These are phyloP conservation scores for Grosmannia huntii DNA, from an alignment of 2,329 filamentous ascomycete genomes.

Conservation along the genomic window DNA sequence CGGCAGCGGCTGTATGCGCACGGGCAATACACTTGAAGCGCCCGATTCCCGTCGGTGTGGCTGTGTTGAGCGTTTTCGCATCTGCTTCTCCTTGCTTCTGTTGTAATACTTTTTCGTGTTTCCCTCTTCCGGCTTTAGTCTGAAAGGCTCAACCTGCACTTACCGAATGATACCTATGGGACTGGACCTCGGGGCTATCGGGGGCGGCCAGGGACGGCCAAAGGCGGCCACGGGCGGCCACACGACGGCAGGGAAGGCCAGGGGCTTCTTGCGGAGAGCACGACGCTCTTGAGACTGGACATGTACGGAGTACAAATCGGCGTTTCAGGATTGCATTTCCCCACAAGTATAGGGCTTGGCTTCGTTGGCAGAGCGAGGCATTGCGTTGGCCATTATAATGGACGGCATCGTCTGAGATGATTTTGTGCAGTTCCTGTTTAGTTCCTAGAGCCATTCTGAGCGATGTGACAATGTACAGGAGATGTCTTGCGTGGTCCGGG, in stretches of 20 bases:
- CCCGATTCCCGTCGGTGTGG: neutral
- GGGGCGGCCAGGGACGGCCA: neutral
- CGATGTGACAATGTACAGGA: neutral
- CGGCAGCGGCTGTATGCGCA: constrained; percentile 36
- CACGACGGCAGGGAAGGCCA: neutral
- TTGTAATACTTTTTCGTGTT: neutral
- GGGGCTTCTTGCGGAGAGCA: neutral
- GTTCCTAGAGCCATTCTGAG: neutral
- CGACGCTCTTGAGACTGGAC: neutral
- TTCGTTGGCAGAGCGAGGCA: neutral
- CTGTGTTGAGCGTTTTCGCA: neutral
- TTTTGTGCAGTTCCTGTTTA: neutral
- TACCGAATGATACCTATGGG: constrained; percentile 8
- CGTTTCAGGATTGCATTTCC: neutral
- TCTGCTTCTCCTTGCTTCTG: neutral
- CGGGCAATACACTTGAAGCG: constrained; percentile 8
- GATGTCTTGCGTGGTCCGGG: neutral
- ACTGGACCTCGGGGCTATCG: neutral
- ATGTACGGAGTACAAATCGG: neutral
- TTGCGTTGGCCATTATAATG: neutral
- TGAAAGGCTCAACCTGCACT: constrained; percentile 2
- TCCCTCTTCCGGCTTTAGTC: neutral
- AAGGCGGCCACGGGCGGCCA: neutral
- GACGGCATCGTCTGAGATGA: neutral
- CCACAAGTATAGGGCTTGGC: neutral